These are phyloP conservation scores for Pythium phragmitis DNA, from an alignment of 352 stramenopile genomes.

Conservation along the genomic window DNA sequence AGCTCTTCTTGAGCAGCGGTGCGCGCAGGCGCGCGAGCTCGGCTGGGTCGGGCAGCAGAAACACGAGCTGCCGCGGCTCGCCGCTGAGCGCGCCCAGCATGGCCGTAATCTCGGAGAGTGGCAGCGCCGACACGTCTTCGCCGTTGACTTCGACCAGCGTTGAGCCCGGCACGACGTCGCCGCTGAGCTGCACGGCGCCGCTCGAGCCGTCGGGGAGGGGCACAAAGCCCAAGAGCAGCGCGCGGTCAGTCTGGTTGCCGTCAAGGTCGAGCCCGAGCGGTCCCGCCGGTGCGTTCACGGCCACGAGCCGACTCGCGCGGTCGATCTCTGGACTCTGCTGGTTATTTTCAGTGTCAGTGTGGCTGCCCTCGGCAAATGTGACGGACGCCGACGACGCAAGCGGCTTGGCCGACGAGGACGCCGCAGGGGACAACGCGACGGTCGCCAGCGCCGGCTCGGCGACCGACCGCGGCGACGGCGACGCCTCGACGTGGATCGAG, in stretches of 20 bases:
- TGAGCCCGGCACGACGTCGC: constrained; percentile 38
- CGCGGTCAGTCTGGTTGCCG: constrained; percentile 30
- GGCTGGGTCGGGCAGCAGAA: constrained; percentile 34
- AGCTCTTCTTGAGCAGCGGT: constrained; percentile 19
- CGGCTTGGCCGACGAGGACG: constrained; percentile 14
- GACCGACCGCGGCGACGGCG: constrained; percentile 23
- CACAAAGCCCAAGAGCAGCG: constrained; percentile 64
- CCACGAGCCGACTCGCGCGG: constrained; percentile 34
- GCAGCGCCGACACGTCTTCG: constrained; percentile 45
- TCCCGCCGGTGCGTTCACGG: constrained; percentile 44
- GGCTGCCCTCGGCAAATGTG: neutral
- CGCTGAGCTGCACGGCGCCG: constrained; percentile 45
- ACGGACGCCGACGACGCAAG: neutral
- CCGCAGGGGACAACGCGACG: neutral
- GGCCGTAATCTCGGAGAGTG: constrained; percentile 43
- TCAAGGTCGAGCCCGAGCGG: constrained; percentile 62
- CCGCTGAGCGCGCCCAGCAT: constrained; percentile 36
- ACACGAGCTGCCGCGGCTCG: constrained; percentile 41
- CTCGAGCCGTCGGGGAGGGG: constrained; percentile 47
- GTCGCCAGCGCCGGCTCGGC: constrained; percentile 8
- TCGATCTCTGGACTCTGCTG: neutral
- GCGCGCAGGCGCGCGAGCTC: constrained; percentile 1
- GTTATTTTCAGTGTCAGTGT: neutral
- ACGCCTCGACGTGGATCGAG: constrained; percentile 28
- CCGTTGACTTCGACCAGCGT: constrained; percentile 66